Evolutionary conservation across 257 asterid species (phyloP).

Genomic region (Forsythia viridissima): DNA sequence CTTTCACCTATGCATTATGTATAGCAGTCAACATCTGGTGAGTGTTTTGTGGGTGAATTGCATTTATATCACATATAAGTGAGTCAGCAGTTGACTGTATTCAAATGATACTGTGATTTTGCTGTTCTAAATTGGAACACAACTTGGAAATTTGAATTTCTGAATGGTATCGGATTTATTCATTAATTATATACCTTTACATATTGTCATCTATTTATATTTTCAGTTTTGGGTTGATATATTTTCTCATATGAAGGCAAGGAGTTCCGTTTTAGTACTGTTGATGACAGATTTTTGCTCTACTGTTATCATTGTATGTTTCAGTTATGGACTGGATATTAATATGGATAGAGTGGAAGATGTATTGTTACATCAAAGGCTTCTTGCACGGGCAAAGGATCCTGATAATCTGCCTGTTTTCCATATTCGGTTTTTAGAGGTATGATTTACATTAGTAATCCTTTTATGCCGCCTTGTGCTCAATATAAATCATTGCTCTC

Average conservation of each 20-base stretch:
- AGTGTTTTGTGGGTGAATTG: background rate
- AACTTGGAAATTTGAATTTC: background rate
- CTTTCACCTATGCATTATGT: constrained; percentile 5
- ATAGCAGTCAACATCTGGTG: background rate
- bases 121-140: constrained; percentile 16
- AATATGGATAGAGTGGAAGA: constrained; percentile 87
- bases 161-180: background rate
- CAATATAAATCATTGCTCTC: background rate
- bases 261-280: background rate
- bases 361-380: constrained; percentile 77
- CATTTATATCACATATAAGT: constrained; percentile 4
- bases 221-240: background rate
- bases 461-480: background rate
- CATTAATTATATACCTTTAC: background rate
- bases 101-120: constrained; percentile 13
- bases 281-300: background rate
- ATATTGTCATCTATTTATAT: background rate
- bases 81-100: constrained; percentile 3
- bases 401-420: constrained; percentile 76
- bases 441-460: constrained; percentile 23
- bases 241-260: background rate
- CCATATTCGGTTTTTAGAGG: constrained; percentile 79
- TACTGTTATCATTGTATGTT: constrained; percentile 24
- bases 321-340: constrained; percentile 80
- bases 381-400: constrained; percentile 78